Conservation (phyloP, 2,329 filamentous ascomycete genomes). For the Trichoderma endophyticum region DNA sequence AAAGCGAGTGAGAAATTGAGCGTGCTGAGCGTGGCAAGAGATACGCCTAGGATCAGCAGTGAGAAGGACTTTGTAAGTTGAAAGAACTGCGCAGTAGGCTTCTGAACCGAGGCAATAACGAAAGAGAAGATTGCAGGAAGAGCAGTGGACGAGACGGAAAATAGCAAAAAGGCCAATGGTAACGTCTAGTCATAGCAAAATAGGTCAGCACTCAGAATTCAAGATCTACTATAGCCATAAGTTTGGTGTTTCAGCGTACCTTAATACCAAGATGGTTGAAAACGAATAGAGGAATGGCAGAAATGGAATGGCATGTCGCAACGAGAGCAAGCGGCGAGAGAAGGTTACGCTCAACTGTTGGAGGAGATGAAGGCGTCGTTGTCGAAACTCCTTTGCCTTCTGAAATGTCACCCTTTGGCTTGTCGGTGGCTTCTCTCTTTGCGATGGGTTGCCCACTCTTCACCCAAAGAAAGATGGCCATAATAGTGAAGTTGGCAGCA, state of each 20-base stretch:
- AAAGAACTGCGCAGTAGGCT: conserved; percentile 65
- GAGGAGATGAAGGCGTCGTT: not conserved
- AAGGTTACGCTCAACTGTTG: conserved; percentile 48
- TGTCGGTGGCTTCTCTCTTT: conserved; percentile 11
- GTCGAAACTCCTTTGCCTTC: not conserved
- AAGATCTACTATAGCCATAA: not conserved
- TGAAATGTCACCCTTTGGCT: not conserved
- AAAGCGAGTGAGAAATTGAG: conserved; percentile 93
- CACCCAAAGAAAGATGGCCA: conserved; percentile 91
- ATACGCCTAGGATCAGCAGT: conserved; percentile 86
- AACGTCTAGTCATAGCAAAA: conserved; percentile 38
- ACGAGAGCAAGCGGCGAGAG: conserved; percentile 74
- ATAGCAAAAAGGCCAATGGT: conserved; percentile 54
- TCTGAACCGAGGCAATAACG: conserved; percentile 49
- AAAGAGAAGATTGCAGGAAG: conserved; percentile 57
- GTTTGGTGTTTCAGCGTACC: conserved; percentile 46
- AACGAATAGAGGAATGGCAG: conserved; percentile 77
- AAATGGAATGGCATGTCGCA: conserved; percentile 68
- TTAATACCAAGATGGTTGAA: conserved; percentile 71
- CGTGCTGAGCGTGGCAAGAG: conserved; percentile 86
- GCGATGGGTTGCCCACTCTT: conserved; percentile 64
- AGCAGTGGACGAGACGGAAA: conserved; percentile 51
- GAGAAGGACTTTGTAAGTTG: conserved; percentile 85
- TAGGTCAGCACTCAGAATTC: not conserved
- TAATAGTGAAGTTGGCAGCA: conserved; percentile 91